A percentile compares a stretch with the other conserved stretches of the same genome.
Conservation (phyloP, 805 yeast genomes). For the Kuraishia floccosa region DNA sequence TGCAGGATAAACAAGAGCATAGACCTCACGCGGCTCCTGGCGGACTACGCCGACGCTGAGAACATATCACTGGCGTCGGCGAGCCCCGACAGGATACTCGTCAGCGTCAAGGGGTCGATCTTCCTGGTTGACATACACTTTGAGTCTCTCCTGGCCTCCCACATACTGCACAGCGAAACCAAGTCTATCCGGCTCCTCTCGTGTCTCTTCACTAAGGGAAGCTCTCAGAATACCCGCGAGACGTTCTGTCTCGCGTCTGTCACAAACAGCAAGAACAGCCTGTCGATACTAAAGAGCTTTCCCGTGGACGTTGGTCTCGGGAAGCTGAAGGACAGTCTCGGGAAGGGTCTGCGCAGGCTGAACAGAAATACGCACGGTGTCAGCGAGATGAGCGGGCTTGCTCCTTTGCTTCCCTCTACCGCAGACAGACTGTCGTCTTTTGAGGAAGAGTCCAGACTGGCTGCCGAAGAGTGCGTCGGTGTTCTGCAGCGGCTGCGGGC, state of each 20-base stretch:
- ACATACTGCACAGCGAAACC: too few relatives aligned
- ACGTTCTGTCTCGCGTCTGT: conserved; percentile 30
- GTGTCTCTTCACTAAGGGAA: too few relatives aligned
- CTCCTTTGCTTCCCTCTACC: background rate
- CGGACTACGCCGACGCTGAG: too few relatives aligned
- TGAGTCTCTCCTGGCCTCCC: too few relatives aligned
- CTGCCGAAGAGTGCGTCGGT: conserved; percentile 12
- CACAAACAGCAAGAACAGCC: conserved; percentile 28
- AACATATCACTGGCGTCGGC: too few relatives aligned
- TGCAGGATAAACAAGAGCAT: too few relatives aligned
- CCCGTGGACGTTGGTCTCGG: conserved; percentile 56
- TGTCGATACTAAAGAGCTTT: conserved; percentile 29
- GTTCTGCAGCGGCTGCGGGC: conserved; percentile 15
- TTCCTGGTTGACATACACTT: too few relatives aligned
- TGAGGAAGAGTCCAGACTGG: background rate
- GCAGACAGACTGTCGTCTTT: background rate
- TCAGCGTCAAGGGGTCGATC: too few relatives aligned
- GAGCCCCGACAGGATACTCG: too few relatives aligned
- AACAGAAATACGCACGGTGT: background rate
- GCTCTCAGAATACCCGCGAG: conserved; percentile 24
- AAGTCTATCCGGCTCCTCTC: conserved; percentile 1
- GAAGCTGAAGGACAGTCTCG: conserved; percentile 56
- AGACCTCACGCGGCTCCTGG: too few relatives aligned
- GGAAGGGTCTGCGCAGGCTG: conserved; percentile 34
- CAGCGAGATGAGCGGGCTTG: background rate